Conservation (phyloP, 257 asterid genomes). For the Plantago ovata region DNA sequence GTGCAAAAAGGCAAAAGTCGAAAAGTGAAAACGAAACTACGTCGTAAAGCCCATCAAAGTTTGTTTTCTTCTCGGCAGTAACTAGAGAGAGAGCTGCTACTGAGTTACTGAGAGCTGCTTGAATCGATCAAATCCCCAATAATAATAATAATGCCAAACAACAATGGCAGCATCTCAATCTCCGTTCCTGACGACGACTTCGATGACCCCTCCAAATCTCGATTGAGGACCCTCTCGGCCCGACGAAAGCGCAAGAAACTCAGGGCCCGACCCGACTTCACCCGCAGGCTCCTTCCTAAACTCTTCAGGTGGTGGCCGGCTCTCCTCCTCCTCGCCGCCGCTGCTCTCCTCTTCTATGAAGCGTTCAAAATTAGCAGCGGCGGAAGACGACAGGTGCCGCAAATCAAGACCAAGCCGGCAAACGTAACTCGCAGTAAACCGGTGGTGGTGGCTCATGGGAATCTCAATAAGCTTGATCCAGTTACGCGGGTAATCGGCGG, state of each 20-base stretch:
- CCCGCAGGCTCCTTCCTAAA: conserved; percentile 33
- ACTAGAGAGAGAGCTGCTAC: no score
- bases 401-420: conserved; percentile 17
- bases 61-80: no score
- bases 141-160: conserved; percentile 41
- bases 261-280: conserved; percentile 41
- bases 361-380: conserved; percentile 48
- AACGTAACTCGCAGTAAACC: conserved; percentile 21
- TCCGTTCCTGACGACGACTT: conserved; percentile 64
- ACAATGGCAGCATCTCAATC: conserved; percentile 38
- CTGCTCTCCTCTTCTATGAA: conserved; percentile 55
- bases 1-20: no score
- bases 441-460: conserved; percentile 33
- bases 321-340: conserved; percentile 49
- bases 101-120: no score
- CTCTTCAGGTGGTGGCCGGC: conserved; percentile 77
- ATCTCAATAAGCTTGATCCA: conserved; percentile 73
- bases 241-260: conserved; percentile 71
- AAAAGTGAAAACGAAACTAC: not conserved
- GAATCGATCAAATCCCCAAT: no score
- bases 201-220: conserved; percentile 47
- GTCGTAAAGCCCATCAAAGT: conserved; percentile 1
- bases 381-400: conserved; percentile 27
- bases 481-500: conserved; percentile 59
- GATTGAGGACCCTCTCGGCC: conserved; percentile 33